Evolutionary conservation across 202 grass and related monocot genomes (phyloP).

Genomic region (Eragrostis tef): DNA sequence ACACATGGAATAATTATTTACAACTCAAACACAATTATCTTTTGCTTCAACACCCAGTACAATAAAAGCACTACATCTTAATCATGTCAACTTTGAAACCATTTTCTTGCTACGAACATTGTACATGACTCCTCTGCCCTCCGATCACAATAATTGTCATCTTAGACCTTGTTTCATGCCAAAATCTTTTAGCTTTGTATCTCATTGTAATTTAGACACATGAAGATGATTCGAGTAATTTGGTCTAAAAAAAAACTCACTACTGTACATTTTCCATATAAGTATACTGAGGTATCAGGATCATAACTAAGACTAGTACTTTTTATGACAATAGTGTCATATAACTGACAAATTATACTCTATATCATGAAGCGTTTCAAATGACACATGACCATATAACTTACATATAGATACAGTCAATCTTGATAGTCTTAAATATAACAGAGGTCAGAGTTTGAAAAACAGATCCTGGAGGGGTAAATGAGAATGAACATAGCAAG

Average conservation of each 20-base stretch:
- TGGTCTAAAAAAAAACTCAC: not conserved
- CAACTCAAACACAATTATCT: not conserved
- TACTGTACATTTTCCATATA: no score
- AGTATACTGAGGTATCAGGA: no score
- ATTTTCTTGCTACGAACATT: not conserved
- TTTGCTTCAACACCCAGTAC: not conserved
- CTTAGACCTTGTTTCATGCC: not conserved
- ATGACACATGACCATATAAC: no score
- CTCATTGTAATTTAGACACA: not conserved
- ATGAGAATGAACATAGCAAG: not conserved
- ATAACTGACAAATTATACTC: no score
- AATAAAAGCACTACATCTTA: not conserved
- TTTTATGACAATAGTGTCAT: no score
- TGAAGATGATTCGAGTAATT: slow-evolving; percentile 3
- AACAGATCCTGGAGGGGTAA: not conserved
- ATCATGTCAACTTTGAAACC: not conserved
- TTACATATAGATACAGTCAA: no score
- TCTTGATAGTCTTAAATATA: no score
- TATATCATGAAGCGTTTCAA: no score
- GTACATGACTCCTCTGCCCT: not conserved
- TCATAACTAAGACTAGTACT: no score
- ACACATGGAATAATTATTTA: slow-evolving; percentile 9
- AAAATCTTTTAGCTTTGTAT: not conserved
- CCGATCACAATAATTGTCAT: not conserved
- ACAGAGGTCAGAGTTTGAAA: no score